A percentile compares a stretch with the other conserved stretches of the same genome.
Conservation (phyloP, 2,329 filamentous ascomycete genomes). For the Epicoccum sorghinum region DNA sequence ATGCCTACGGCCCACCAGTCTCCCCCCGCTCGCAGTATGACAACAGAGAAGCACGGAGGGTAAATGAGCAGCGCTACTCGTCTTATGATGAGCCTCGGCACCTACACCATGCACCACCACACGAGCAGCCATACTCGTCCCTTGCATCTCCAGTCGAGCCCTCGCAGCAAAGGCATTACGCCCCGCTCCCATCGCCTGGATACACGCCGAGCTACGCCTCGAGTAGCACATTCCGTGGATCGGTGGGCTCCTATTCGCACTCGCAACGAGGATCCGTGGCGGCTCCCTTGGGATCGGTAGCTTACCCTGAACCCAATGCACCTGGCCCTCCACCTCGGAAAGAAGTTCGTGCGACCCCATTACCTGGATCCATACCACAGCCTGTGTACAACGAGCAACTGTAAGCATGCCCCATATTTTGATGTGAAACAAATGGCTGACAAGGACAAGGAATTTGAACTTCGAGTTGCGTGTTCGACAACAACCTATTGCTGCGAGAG, state of each 20-base stretch:
- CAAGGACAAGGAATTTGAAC: slow-evolving; percentile 41
- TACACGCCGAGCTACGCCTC: slow-evolving; percentile 49
- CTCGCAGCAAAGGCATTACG: slow-evolving; percentile 42
- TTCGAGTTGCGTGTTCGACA: slow-evolving; percentile 70
- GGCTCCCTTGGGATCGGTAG: slow-evolving; percentile 39
- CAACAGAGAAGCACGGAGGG: slow-evolving; percentile 32
- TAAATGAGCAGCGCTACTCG: slow-evolving; percentile 40
- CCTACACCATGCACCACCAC: slow-evolving; percentile 31
- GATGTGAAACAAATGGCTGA: slow-evolving; percentile 31
- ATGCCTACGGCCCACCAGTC: slow-evolving; percentile 45
- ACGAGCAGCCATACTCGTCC: slow-evolving; percentile 44
- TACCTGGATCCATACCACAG: slow-evolving; percentile 47
- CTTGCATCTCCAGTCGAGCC: slow-evolving; percentile 46
- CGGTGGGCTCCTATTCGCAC: slow-evolving; percentile 45
- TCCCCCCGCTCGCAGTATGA: slow-evolving; percentile 47
- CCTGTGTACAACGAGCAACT: slow-evolving; percentile 48
- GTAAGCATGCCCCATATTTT: slow-evolving; percentile 38
- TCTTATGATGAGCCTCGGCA: slow-evolving; percentile 42
- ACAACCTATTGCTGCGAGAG: slow-evolving; percentile 77
- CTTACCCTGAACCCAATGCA: slow-evolving; percentile 41
- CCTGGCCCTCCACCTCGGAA: slow-evolving; percentile 39
- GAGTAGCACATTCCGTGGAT: slow-evolving; percentile 47
- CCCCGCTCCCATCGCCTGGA: slow-evolving; percentile 46
- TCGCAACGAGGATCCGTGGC: slow-evolving; percentile 45
- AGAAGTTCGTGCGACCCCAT: slow-evolving; percentile 36